Base-by-base conservation (phyloP, 768 basidiomycete species). In the Pleurotus giganteus region DNA sequence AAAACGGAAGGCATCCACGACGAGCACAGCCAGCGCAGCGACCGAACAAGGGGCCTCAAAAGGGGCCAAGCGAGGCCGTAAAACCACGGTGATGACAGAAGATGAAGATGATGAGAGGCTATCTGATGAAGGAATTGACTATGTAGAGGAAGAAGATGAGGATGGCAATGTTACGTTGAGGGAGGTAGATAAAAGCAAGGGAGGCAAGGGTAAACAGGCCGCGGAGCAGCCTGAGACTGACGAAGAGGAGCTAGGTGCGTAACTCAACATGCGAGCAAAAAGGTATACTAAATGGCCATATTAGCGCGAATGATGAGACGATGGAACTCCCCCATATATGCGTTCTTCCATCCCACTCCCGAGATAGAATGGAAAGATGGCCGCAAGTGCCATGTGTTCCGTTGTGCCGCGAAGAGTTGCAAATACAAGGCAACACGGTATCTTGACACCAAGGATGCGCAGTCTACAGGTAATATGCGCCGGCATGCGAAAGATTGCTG, bases 401-500 rank as follows among this genome's bases (percentile, higher is more conserved):
- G 56, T 5, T 71, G 69, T 44, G 23, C 42, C 21, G 60, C 56
- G 4, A 42, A 56, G n/a, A 32, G 39, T 8, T 69, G 68, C 43
- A 60, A 61, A 17, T 31, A 39, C 0, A 32, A 4, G 0, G 36
- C 65, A 3, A 56, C 55, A 0, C 36, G 61, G 2, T 70, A 63
- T 31, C 58, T 66, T 3, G 64, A 69, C 39, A 66, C 45, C 7
- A 57, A 28, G 4, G 68, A 70, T 54, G 42, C 53, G 0, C 45
- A 46, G 9, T 67, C 61, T 2, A 74, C 70, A 0, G 55, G 65
- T 11, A 72, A 72, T 59, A 51, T 69, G 36, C 44, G 53, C n/a
- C 60, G 60, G 36, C 65, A 73, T 58, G 65, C 59, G 0, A 56
- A 55, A 4, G 27, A n/a, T 0, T 73, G 73, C 63, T 71, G 65